Evolutionary conservation across 1,139 yeast genomes (phyloP).

Genomic region (Meyerozyma sp.): DNA sequence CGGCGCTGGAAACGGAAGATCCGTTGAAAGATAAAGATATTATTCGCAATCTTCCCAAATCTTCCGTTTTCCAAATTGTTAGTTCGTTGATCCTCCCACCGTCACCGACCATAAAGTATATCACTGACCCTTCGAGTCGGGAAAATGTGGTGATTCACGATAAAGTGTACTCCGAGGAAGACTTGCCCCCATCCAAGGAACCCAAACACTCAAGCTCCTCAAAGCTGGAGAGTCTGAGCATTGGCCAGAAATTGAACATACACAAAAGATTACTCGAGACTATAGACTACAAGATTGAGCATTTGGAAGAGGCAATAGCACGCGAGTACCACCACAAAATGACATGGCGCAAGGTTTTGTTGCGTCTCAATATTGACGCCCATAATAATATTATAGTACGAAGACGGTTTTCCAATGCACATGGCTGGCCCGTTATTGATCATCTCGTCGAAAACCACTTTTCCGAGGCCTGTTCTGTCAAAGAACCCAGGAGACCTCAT

Average conservation of each 20-base stretch:
- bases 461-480: slow-evolving; percentile 2
- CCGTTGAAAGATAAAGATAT: slow-evolving; percentile 10
- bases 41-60: slow-evolving; percentile 46
- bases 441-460: slow-evolving; percentile 73
- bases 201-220: neutral
- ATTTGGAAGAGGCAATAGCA: slow-evolving; percentile 78
- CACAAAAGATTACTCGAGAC: slow-evolving; percentile 8
- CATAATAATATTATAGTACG: slow-evolving; percentile 91
- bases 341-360: slow-evolving; percentile 91
- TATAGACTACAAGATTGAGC: slow-evolving; percentile 14
- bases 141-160: slow-evolving; percentile 37
- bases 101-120: slow-evolving; percentile 64
- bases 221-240: neutral
- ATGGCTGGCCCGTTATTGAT: slow-evolving; percentile 92
- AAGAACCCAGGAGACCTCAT: neutral
- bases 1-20: slow-evolving; percentile 6
- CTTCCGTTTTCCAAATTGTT: slow-evolving; percentile 81
- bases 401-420: slow-evolving; percentile 85
- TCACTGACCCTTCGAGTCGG: slow-evolving; percentile 53
- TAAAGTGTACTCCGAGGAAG: slow-evolving; percentile 32
- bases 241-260: neutral
- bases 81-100: slow-evolving; percentile 82
- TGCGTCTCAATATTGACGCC: slow-evolving; percentile 84
- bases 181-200: slow-evolving; percentile 18
- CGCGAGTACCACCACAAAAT: slow-evolving; percentile 79